Conservation (phyloP, 176 grass and related monocot genomes). For the Elaeis guineensis region DNA sequence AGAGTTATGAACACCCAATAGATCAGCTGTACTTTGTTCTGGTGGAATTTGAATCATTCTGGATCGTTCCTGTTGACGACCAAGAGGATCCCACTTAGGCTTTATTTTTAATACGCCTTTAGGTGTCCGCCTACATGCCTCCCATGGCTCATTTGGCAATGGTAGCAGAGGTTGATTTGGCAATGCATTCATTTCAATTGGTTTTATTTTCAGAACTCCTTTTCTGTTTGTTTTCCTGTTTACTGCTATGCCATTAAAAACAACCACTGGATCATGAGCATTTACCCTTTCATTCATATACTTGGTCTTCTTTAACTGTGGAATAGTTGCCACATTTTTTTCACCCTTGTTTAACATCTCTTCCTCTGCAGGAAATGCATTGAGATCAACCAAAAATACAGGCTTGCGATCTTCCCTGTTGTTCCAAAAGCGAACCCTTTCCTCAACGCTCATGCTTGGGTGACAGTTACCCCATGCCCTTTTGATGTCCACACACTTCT, state of each 20-base stretch:
- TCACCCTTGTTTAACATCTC: conserved; percentile 14
- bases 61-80: conserved; percentile 7
- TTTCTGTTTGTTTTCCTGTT: conserved; percentile 29
- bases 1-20: conserved; percentile 21
- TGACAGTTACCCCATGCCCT: conserved; percentile 30
- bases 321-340: conserved; percentile 11
- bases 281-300: conserved; percentile 22
- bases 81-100: conserved; percentile 19
- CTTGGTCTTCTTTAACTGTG: conserved; percentile 35
- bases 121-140: conserved; percentile 24
- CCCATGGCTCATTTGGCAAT: neutral
- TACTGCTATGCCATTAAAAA: conserved; percentile 1
- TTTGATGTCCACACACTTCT: conserved; percentile 40
- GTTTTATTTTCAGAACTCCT: conserved; percentile 29
- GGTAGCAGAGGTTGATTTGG: conserved; percentile 23
- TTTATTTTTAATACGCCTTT: conserved; percentile 77
- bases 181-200: conserved; percentile 22
- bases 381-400: conserved; percentile 31
- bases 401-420: conserved; percentile 24
- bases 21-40: conserved; percentile 23
- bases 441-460: conserved; percentile 18
- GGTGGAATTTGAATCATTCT: conserved; percentile 11
- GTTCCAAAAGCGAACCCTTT: conserved; percentile 40
- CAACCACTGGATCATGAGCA: conserved; percentile 3
- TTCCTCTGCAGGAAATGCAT: conserved; percentile 36